A percentile compares a stretch with the other conserved stretches of the same genome.
Evolutionary conservation across 2,329 filamentous ascomycete species (phyloP).

Genomic region (Aspergillus uvarum): DNA sequence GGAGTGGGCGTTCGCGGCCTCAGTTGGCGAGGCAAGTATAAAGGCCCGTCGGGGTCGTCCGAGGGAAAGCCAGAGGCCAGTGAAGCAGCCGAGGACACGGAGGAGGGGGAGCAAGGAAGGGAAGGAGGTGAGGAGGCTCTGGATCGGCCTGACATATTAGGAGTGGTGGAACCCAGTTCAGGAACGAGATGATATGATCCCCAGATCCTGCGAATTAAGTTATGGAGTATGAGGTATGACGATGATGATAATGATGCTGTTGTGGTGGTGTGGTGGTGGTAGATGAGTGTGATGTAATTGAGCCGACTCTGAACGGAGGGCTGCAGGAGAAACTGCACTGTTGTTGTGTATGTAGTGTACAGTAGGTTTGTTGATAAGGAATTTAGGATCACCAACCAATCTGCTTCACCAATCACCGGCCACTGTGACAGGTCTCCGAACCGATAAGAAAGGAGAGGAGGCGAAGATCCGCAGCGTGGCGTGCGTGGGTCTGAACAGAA

Average conservation of each 20-base stretch:
- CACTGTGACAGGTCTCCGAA: not conserved
- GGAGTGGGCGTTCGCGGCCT: conserved; percentile 1
- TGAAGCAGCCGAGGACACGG: not conserved
- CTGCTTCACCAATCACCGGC: not conserved
- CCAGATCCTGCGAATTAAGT: not conserved
- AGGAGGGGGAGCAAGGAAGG: not conserved
- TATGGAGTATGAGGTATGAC: not conserved
- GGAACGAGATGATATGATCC: not conserved
- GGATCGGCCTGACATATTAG: conserved; percentile 4
- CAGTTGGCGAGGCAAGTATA: not conserved
- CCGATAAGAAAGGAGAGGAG: not conserved
- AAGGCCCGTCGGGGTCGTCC: not conserved
- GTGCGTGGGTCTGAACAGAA: not conserved
- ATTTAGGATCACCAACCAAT: too few relatives aligned
- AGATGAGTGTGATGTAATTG: not conserved
- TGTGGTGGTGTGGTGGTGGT: not conserved
- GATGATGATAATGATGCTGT: not conserved
- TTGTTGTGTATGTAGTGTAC: not conserved
- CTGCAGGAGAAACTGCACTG: not conserved
- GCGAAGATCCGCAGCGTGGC: not conserved
- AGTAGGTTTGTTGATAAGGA: not conserved
- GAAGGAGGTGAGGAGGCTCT: conserved; percentile 1
- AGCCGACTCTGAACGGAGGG: not conserved
- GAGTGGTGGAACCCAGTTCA: not conserved
- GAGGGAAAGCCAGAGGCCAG: not conserved